A percentile compares a stretch with the other conserved stretches of the same genome.
These are phyloP conservation scores for Tilletiopsis washingtonensis DNA, from an alignment of 1,284 basidiomycete species.

Conservation along the genomic window DNA sequence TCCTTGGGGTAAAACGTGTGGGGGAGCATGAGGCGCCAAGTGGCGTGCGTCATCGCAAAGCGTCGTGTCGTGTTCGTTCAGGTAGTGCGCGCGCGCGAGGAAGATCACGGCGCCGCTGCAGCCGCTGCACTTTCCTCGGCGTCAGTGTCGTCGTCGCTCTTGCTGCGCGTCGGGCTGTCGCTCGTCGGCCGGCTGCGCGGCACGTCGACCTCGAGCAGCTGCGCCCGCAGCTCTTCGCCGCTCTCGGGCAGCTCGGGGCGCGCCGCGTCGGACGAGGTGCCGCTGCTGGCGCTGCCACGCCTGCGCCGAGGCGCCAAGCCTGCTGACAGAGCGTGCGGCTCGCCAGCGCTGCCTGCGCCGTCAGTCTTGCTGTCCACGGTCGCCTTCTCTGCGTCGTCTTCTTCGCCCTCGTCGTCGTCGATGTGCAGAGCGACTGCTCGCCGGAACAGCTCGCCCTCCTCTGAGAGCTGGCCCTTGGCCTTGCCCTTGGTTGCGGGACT, in stretches of 20 bases:
- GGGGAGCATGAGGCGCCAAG: too few species aligned
- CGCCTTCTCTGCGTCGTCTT: slow-evolving; percentile 5
- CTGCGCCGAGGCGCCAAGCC: neutral
- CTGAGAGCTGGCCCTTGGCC: slow-evolving; percentile 30
- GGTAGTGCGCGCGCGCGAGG: too few species aligned
- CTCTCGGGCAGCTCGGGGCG: neutral
- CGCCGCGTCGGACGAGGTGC: neutral
- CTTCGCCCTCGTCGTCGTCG: slow-evolving; percentile 11
- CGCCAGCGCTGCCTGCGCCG: neutral
- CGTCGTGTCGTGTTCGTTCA: too few species aligned
- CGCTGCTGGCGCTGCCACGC: slow-evolving; percentile 1
- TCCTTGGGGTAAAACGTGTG: too few species aligned
- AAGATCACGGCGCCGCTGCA: too few species aligned
- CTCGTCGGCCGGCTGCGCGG: slow-evolving; percentile 2
- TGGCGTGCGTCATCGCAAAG: too few species aligned
- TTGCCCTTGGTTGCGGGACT: slow-evolving; percentile 16
- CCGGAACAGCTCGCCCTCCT: slow-evolving; percentile 39
- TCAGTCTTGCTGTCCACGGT: neutral
- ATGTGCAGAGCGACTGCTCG: slow-evolving; percentile 20
- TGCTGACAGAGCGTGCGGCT: neutral
- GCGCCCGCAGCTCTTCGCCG: slow-evolving; percentile 29
- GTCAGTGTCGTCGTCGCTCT: neutral
- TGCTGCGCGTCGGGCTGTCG: too few species aligned
- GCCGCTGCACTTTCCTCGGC: too few species aligned
- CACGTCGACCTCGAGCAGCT: slow-evolving; percentile 18